Base-by-base conservation (phyloP, 805 yeast species). In the Metschnikowia koreensis region DNA sequence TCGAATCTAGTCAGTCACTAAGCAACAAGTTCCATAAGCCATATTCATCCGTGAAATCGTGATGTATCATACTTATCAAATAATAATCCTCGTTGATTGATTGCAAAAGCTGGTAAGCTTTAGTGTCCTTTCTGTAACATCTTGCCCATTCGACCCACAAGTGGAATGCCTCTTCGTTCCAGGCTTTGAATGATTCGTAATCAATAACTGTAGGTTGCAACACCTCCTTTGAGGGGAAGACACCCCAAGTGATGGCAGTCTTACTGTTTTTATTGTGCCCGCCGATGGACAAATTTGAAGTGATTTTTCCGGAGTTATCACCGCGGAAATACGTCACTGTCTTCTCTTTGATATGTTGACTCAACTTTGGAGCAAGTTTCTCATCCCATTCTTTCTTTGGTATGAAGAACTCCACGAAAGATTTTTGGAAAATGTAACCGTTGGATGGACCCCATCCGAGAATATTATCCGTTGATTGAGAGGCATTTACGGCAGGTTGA, bases 381-480 rank as follows among this genome's bases (percentile, higher is more conserved):
- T 64, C 52, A 15, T 80, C 76, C 97, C 97, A 93, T 45, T 81
- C 81, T 2, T 77, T 67, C 56, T 82, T 84, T 13, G 87, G 81
- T n/a, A 91, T 75, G 62, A 94, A 89, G 67, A 93, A 79, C 55
- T 75, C 79, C n/a, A 94, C 89, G 70, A 91, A 92, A 6, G 97
- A 85, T 70, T 94, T 92, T 66, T 94, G 99, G 68, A 88, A 94
- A 28, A 94, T 87, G 44, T 81, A 74, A 2, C 99, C 99, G 62
- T 86, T 81, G 22, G 79, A 73, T 7, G 99, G 97, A 44, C 99
- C 99, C 99, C 99, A 94, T 2, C 99, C 99, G 65, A 91, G 86
- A 31, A 93, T 84, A 52, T 83, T 83, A 70, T 94, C 98, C n/a
- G 82, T 75, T 7, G 96, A 87, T 38, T 76, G 76, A 38, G 86